Evolutionary conservation across 2,329 filamentous ascomycete species (phyloP).

Genomic region (Bisporella sp.): DNA sequence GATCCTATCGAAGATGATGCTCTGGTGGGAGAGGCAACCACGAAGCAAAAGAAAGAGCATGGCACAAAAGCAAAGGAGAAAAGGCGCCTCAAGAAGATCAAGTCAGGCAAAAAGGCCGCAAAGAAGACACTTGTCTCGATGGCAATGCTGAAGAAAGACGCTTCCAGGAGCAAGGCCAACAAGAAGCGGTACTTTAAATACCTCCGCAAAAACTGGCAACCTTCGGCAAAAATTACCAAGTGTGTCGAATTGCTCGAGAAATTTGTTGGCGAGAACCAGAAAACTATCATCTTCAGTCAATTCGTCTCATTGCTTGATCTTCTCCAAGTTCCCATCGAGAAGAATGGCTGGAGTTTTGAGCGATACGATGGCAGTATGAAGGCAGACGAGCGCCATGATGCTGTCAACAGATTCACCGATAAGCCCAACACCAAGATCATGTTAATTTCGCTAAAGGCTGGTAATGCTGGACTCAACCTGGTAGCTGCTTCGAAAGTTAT

Average conservation of each 20-base stretch:
- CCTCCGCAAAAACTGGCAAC: conserved; percentile 65
- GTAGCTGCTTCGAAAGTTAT: conserved; percentile 79
- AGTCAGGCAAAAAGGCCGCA: conserved; percentile 29
- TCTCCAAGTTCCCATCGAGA: conserved; percentile 62
- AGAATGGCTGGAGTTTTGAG: conserved; percentile 41
- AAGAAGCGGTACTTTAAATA: conserved; percentile 64
- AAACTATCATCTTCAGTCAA: conserved; percentile 77
- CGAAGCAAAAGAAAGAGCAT: conserved; percentile 32
- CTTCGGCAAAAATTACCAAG: conserved; percentile 70
- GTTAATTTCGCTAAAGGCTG: conserved; percentile 72
- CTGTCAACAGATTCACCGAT: conserved; percentile 59
- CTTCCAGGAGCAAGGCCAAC: conserved; percentile 54
- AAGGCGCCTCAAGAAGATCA: conserved; percentile 26
- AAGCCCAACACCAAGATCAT: conserved; percentile 57
- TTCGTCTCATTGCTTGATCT: conserved; percentile 76
- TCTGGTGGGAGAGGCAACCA: conserved; percentile 23
- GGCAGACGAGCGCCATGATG: conserved; percentile 55
- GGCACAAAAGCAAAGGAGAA: conserved; percentile 34
- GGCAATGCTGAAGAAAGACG: conserved; percentile 61
- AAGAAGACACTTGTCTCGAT: conserved; percentile 38
- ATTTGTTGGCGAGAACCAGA: conserved; percentile 48
- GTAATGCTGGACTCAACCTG: conserved; percentile 81
- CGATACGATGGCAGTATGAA: conserved; percentile 76
- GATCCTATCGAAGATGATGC: conserved; percentile 24
- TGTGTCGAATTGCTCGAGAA: conserved; percentile 53